Percentiles rank a stretch among this genome's conserved stretches.
These are phyloP conservation scores for Fusarium metavorans DNA, from an alignment of 2,329 filamentous ascomycete species.

Conservation along the genomic window DNA sequence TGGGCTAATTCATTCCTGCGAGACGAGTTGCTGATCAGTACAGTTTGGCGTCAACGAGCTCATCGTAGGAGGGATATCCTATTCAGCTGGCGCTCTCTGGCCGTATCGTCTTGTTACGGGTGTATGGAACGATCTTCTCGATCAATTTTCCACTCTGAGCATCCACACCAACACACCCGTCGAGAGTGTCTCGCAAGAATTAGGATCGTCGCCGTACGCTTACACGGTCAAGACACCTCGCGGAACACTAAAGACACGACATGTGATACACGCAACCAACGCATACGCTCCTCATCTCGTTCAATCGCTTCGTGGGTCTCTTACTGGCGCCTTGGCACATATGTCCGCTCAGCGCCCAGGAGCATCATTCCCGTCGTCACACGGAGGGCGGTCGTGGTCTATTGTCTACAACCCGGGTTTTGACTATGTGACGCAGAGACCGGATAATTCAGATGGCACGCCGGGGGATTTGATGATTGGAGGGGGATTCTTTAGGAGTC, in stretches of 20 bases:
- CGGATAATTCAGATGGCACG: constrained; percentile 44
- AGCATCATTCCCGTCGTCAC: constrained; percentile 42
- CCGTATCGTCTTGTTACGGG: constrained; percentile 63
- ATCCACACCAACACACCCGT: constrained; percentile 56
- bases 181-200: constrained; percentile 40
- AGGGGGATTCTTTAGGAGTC: constrained; percentile 61
- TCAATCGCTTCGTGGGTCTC: constrained; percentile 58
- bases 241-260: constrained; percentile 58
- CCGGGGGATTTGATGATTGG: constrained; percentile 65
- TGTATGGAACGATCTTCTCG: constrained; percentile 57
- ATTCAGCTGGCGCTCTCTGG: constrained; percentile 62
- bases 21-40: constrained; percentile 8
- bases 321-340: constrained; percentile 60
- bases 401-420: constrained; percentile 60
- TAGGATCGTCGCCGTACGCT: constrained; percentile 10
- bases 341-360: constrained; percentile 64
- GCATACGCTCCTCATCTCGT: constrained; percentile 64
- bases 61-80: constrained; percentile 58
- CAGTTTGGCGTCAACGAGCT: constrained; percentile 52
- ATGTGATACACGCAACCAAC: constrained; percentile 71
- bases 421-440: constrained; percentile 65
- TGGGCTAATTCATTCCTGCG: neutral
- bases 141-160: constrained; percentile 48
- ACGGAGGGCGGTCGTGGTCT: constrained; percentile 61
- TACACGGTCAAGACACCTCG: constrained; percentile 60